A percentile compares a stretch with the other conserved stretches of the same genome.
These are phyloP conservation scores for Penicillium cosmopolitanum DNA, from an alignment of 495 filamentous ascomycete genomes.

Conservation along the genomic window DNA sequence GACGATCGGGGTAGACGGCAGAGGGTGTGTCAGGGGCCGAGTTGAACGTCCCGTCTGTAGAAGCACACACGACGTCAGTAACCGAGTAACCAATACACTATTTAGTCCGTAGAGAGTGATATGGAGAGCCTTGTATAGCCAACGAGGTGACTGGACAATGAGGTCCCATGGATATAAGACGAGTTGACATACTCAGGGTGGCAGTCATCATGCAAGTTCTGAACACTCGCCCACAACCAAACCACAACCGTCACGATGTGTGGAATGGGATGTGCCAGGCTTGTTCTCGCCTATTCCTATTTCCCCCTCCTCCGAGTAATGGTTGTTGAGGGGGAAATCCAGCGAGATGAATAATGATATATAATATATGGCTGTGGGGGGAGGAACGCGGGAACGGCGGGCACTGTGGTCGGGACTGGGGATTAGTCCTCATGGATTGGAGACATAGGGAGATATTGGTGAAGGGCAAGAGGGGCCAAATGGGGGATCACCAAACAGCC, in stretches of 20 bases:
- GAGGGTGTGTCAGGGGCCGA: conserved; percentile 75
- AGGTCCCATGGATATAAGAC: conserved; percentile 28
- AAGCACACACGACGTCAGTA: conserved; percentile 46
- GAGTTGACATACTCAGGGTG: conserved; percentile 51
- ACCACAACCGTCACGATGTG: conserved; percentile 30
- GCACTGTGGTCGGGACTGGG: background rate
- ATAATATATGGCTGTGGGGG: conserved; percentile 2
- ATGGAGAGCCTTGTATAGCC: conserved; percentile 5
- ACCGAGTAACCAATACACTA: conserved; percentile 39
- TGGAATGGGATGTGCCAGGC: conserved; percentile 20
- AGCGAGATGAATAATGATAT: background rate
- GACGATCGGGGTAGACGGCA: conserved; percentile 78
- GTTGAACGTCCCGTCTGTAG: conserved; percentile 54
- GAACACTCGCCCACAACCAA: conserved; percentile 33
- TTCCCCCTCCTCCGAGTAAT: conserved; percentile 28
- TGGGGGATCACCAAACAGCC: background rate
- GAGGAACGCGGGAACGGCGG: conserved; percentile 8
- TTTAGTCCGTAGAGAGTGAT: conserved; percentile 15
- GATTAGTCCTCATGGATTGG: background rate
- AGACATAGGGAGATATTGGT: background rate
- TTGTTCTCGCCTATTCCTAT: conserved; percentile 17
- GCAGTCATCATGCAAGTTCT: conserved; percentile 50
- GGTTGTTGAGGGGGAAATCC: conserved; percentile 7
- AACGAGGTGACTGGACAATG: conserved; percentile 18
- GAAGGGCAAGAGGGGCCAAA: background rate